phyloP scores from a whole-genome alignment of 441 rosid species.

The Viola pubescens region DNA sequence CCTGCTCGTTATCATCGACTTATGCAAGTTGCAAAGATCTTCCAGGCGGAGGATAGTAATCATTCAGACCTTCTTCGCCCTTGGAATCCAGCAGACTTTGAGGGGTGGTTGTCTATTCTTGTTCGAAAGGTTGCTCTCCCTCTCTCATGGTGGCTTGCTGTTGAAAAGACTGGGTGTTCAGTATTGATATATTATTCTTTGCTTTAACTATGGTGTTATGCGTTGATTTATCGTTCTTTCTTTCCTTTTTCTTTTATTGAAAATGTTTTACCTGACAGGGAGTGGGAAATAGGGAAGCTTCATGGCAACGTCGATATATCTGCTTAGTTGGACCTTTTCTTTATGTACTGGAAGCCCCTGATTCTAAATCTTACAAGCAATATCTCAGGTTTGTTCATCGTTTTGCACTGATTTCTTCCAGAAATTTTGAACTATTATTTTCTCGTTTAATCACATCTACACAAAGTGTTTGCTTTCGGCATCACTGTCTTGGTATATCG shows the following conservation, averaged over 20 bases:
- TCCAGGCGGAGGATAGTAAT: slow-evolving; percentile 61
- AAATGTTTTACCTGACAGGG: slow-evolving; percentile 48
- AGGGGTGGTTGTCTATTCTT: slow-evolving; percentile 86
- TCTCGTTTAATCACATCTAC: background rate
- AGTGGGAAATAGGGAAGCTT: slow-evolving; percentile 83
- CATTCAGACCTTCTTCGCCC: slow-evolving; percentile 45
- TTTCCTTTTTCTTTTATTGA: slow-evolving; percentile 13
- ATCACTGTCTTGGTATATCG: background rate
- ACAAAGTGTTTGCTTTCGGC: background rate
- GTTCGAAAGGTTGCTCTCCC: slow-evolving; percentile 60
- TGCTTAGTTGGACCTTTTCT: slow-evolving; percentile 93
- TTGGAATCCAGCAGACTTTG: slow-evolving; percentile 92
- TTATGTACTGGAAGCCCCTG: slow-evolving; percentile 68
- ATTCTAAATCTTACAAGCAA: slow-evolving; percentile 77
- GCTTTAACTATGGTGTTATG: background rate
- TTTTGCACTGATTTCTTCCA: background rate
- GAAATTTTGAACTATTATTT: background rate
- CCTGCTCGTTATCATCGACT: slow-evolving; percentile 98
- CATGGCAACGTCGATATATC: slow-evolving; percentile 79
- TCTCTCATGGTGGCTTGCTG: background rate
- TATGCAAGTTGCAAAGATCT: slow-evolving; percentile 81
- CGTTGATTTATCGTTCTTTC: slow-evolving; percentile 3
- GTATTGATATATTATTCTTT: no score
- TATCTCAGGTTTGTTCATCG: slow-evolving; percentile 60
- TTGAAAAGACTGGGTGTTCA: no score